Base-by-base conservation (phyloP, 176 grass and related monocot species). In the Zizania latifolia region DNA sequence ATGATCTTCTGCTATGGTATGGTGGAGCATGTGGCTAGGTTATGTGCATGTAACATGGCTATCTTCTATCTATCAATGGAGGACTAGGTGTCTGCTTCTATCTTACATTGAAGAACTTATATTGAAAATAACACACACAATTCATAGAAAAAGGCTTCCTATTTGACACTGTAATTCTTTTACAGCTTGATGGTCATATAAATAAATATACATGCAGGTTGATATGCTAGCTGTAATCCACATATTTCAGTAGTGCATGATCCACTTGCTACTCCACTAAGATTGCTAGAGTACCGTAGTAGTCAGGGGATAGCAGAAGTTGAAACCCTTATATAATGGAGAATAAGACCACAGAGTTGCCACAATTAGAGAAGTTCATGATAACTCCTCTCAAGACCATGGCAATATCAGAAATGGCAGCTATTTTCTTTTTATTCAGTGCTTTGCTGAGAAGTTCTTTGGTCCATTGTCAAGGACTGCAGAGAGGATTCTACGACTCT, bases 401-500 rank as follows among this genome's bases (percentile, higher is more conserved):
- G 72, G 46, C 5, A 45, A 43, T 10, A 56, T 40, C 71, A 56
- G 71, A 54, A 57, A 76, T 62, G 46, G 7, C 27, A 32, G n/a
- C 59, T 40, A 1, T 86, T 44, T 44, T 62, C 15, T n/a, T 77
- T 57, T 10, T 78, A 65, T 40, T 78, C 7, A 72, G 9, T 16
- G 19, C 27, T n/a, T 34, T 86, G 2, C 24, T 82, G 16, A 71
- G 71, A 65, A 32, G 46, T 4, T 65, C 41, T 29, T 53, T 23
- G 34, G 72, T 76, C 29, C 72, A 60, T 16, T 75, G 85, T 9
- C 87, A 90, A 72, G 87, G 78, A 3, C 60, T 97, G 23, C 87
- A 86, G 78, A 66, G 28, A 23, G 88, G 90, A 1, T 90, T 97
- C 57, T 97, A 97, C 38, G 87, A 84, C 53, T 41, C 38, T 6